Conservation (phyloP, 306 rosid species). For the Fagus sylvatica region DNA sequence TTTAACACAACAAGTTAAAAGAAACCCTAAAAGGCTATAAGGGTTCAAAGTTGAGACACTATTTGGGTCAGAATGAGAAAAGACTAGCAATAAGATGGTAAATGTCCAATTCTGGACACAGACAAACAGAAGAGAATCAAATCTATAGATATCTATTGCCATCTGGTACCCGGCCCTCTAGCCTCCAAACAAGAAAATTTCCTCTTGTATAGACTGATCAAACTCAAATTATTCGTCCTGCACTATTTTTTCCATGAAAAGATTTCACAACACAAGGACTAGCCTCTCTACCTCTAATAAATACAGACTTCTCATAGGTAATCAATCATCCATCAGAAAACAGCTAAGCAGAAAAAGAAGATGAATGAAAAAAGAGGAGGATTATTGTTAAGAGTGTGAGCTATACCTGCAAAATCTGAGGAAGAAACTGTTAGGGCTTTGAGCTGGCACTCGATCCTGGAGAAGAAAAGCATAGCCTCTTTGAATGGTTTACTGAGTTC, state of each 20-base stretch:
- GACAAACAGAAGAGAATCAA: not conserved
- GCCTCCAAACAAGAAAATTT: not conserved
- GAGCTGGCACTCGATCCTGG: constrained; percentile 42
- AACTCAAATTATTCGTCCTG: not conserved
- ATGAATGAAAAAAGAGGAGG: not conserved
- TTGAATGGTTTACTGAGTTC: constrained; percentile 49
- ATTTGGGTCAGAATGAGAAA: not conserved
- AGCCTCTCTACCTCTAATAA: not conserved
- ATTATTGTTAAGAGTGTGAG: not conserved
- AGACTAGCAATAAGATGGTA: not conserved
- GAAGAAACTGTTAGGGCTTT: constrained; percentile 31
- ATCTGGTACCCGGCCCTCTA: not conserved
- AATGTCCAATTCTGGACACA: not conserved
- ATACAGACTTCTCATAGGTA: not conserved
- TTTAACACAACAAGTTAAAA: not conserved
- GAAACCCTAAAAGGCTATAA: not conserved
- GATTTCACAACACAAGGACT: not conserved
- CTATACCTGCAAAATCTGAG: constrained; percentile 32
- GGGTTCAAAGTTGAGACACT: not conserved
- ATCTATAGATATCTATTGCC: not conserved
- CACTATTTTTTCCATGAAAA: not conserved
- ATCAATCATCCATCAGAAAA: not conserved
- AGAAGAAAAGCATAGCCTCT: constrained; percentile 53
- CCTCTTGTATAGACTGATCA: not conserved
- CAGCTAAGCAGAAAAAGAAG: not conserved